Percentiles rank a stretch among this genome's conserved stretches.
Evolutionary conservation across 2,329 filamentous ascomycete genomes (phyloP).

Genomic region (Botrytis medusae): DNA sequence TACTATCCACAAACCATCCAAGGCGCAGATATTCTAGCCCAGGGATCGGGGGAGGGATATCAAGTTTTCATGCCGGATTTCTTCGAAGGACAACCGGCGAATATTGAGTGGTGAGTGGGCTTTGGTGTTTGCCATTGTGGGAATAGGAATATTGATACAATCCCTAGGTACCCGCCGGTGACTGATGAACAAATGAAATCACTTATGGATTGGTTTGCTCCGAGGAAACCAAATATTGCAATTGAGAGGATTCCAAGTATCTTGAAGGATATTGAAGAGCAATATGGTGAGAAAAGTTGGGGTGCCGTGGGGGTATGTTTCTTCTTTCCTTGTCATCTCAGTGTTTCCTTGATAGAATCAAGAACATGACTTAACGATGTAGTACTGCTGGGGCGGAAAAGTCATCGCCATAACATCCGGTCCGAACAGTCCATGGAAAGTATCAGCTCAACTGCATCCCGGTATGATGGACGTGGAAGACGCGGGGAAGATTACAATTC

Average conservation of each 20-base stretch:
- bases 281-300: slow-evolving; percentile 53
- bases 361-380: neutral
- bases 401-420: slow-evolving; percentile 30
- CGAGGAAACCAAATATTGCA: slow-evolving; percentile 38
- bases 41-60: slow-evolving; percentile 53
- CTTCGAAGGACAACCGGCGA: slow-evolving; percentile 62
- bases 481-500: slow-evolving; percentile 58
- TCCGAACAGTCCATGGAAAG: slow-evolving; percentile 46
- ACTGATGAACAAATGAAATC: slow-evolving; percentile 23
- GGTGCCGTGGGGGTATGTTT: slow-evolving; percentile 26
- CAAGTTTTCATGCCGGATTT: slow-evolving; percentile 89
- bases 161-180: slow-evolving; percentile 25
- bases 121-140: neutral
- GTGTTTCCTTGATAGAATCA: neutral
- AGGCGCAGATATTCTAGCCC: slow-evolving; percentile 64
- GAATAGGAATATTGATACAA: neutral
- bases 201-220: slow-evolving; percentile 24
- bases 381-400: slow-evolving; percentile 37
- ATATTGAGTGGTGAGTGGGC: slow-evolving; percentile 50
- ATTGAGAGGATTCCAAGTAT: slow-evolving; percentile 53
- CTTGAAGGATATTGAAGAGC: slow-evolving; percentile 45
- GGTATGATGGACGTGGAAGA: slow-evolving; percentile 63
- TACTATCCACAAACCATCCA: slow-evolving; percentile 70
- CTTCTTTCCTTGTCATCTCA: neutral
- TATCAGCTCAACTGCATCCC: slow-evolving; percentile 53